Evolutionary conservation across 2,329 filamentous ascomycete species (phyloP), one percentile per base, ranked within the genome.

Genomic region (Graphilbum sp.): DNA sequence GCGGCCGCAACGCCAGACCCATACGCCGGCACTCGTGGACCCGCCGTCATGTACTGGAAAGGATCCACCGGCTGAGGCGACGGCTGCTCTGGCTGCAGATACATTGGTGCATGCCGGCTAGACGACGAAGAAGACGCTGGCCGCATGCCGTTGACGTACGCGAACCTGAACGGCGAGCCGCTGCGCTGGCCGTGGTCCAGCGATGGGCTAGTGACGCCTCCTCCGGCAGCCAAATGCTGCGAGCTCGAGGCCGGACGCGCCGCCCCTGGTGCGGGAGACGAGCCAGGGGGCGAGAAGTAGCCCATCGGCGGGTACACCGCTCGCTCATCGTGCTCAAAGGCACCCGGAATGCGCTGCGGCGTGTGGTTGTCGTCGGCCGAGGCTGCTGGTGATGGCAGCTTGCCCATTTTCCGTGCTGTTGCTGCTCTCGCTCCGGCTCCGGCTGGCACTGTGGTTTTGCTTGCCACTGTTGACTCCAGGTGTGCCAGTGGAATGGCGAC

Each of bases 401-500:
- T 44, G 6, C 34, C 30, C 7, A 39, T 21, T 49, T 57, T 58
- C 38, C 59, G 56, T 17, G 60, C 53, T 18, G 20, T 7, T 16
- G 34, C 4, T 15, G 23, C 11, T 11, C 5, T 23, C 13, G 32
- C 17, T 23, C n/a, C n/a, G n/a, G n/a, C n/a, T n/a, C n/a, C n/a
- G n/a, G n/a, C n/a, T n/a, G n/a, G n/a, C n/a, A n/a, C n/a, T n/a
- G n/a, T 24, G 21, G 21, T 24, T 11, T 5, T 24, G 6, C 5
- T 23, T 34, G 33, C 9, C 13, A 58, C 45, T 9, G 61, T 53
- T 30, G 35, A 11, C 4, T 63, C 66, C 31, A 75, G 56, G 12
- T 69, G 63, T 6, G 68, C 61, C 15, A 75, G 54, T 2, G 70
- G 68, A 19, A 75, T 57, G 6, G 69, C 60, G 34, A 71, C 57